Evolutionary conservation across 2,329 filamentous ascomycete species (phyloP), one percentile per base, ranked within the genome.

Genomic region (Penicillium sp.): DNA sequence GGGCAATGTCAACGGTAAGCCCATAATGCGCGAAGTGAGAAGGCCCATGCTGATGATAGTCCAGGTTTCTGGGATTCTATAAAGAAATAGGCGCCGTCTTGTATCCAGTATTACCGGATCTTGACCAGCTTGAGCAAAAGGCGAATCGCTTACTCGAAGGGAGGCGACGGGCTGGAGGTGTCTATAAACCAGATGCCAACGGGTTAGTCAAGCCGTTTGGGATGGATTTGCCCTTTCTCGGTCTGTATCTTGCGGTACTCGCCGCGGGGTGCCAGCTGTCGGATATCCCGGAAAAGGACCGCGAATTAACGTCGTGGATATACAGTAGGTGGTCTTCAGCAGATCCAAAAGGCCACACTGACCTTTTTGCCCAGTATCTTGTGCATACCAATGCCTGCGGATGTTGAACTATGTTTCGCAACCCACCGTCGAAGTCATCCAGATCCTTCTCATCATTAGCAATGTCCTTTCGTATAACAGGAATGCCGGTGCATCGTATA

Each of bases 371-470:
- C 49, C 42, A 79, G 78, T 83, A 8, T 84, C 81, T 60, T 84
- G 81, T 66, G 79, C 80, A 46, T 83, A 84, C 58, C 81, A 84
- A 63, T 83, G 81, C 60, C 66, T 84, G 35, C 78, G 81, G 7
- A 81, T 83, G 66, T 78, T 80, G 44, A 84, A 84, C 57, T 84
- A 83, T 68, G 69, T 84, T 6, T 82, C 81, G 1, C 78, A 81
- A 55, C 78, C 81, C 27, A 79, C 77, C 12, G 64, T 83, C 29
- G 80, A 83, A 55, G 80, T 77, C 43, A 81, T 84, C 45, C 80
- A 84, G 60, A 79, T 81, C 1, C 72, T 84, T 32, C 70, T 84
- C 18, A 79, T 84, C 24, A 81, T 84, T 25, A 79, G 80, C 54
- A 82, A 82, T 62, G 81, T 81, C 44, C 74, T 82, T 33, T 81